Evolutionary conservation across 2,329 filamentous ascomycete species (phyloP).

Genomic region (Apiospora saccharicola): DNA sequence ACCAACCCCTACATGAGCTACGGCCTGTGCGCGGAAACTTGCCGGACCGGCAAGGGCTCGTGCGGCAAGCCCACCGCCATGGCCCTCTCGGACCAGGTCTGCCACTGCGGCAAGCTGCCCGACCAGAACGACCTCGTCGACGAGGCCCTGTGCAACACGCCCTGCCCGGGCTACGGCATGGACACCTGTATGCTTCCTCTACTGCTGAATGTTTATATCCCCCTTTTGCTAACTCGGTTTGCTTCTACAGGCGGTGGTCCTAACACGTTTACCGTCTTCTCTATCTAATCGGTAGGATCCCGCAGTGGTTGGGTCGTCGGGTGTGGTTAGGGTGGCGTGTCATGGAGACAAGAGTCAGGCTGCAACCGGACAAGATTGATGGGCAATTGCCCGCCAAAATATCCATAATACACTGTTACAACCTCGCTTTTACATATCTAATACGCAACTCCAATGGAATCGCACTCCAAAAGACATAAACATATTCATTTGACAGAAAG

Average conservation of each 20-base stretch:
- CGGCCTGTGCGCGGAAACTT: background rate
- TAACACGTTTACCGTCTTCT: background rate
- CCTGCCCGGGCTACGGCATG: conserved; percentile 12
- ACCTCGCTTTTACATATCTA: too few species aligned
- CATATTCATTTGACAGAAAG: too few species aligned
- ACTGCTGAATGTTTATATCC: too few species aligned
- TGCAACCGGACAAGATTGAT: background rate
- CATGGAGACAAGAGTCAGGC: background rate
- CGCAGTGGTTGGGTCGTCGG: too few species aligned
- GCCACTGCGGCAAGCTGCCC: conserved; percentile 23
- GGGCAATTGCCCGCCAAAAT: background rate
- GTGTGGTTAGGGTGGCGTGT: background rate
- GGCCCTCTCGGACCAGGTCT: background rate
- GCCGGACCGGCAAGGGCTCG: background rate
- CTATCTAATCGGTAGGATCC: background rate
- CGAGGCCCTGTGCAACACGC: conserved; percentile 16
- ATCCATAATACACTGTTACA: background rate
- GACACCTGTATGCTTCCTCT: background rate
- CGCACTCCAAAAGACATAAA: too few species aligned
- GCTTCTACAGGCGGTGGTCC: background rate
- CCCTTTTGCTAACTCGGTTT: background rate
- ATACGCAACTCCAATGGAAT: too few species aligned
- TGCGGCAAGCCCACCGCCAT: background rate
- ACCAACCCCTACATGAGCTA: background rate
- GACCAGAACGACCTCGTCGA: conserved; percentile 18